Evolutionary conservation across 2,329 filamentous ascomycete genomes (phyloP).

Genomic region (Fusarium anguioides): DNA sequence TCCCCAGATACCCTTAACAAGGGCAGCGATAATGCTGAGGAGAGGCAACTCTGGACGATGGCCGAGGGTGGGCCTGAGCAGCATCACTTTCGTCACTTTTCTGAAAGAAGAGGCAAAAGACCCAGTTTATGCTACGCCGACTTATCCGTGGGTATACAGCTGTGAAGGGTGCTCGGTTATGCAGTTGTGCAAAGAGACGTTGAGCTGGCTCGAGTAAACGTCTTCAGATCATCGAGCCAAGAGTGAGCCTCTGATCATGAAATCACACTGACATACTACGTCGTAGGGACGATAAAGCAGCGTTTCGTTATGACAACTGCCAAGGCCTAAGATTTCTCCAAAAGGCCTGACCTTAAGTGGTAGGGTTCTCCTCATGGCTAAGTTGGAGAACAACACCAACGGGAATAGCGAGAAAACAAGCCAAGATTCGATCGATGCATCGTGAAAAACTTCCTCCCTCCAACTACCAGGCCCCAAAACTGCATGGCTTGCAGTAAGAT

Average conservation of each 20-base stretch:
- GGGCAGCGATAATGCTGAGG: slow-evolving; percentile 1
- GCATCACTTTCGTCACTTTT: slow-evolving; percentile 28
- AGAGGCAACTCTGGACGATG: slow-evolving; percentile 34
- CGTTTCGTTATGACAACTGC: slow-evolving; percentile 21
- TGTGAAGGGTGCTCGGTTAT: not conserved
- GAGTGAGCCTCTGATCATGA: slow-evolving; percentile 7
- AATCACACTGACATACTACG: slow-evolving; percentile 12
- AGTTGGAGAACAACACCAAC: slow-evolving; percentile 38
- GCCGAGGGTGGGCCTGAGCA: slow-evolving; percentile 29
- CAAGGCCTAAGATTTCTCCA: slow-evolving; percentile 33
- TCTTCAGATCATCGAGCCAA: not conserved
- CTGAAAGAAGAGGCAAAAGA: slow-evolving; percentile 6
- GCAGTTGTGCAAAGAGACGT: not conserved
- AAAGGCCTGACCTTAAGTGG: slow-evolving; percentile 5
- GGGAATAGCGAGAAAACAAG: slow-evolving; percentile 10
- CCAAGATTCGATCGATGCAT: not conserved
- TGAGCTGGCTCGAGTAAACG: not conserved
- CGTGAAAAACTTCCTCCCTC: not conserved
- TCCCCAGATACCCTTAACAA: slow-evolving; percentile 21
- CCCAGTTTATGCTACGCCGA: slow-evolving; percentile 34
- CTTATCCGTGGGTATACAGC: slow-evolving; percentile 8
- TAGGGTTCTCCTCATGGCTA: slow-evolving; percentile 33
- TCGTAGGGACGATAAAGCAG: not conserved
- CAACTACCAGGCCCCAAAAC: not conserved
- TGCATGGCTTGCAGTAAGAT: not conserved